Percentiles rank a stretch among this genome's conserved stretches.
phyloP scores from a whole-genome alignment of 768 basidiomycete species.

The Amanita polypyramis region DNA sequence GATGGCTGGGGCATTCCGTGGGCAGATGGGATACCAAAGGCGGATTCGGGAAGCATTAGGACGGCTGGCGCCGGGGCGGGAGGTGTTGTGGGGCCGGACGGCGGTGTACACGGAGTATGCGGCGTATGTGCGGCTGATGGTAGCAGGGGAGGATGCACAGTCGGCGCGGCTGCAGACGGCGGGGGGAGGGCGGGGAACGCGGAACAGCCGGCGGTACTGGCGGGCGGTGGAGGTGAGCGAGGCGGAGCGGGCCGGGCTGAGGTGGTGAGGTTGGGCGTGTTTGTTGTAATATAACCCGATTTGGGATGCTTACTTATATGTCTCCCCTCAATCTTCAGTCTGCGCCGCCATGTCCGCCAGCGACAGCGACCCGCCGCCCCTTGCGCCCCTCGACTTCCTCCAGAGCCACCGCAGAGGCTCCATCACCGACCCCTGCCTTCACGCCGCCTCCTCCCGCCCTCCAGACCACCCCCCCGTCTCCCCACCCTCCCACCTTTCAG shows the following conservation, averaged over 20 bases:
- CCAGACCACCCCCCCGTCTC: slow-evolving; percentile 21
- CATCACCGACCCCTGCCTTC: slow-evolving; percentile 74
- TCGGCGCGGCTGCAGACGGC: slow-evolving; percentile 20
- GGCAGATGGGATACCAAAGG: slow-evolving; percentile 35
- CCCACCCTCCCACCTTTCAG: slow-evolving; percentile 43
- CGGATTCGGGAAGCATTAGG: slow-evolving; percentile 37
- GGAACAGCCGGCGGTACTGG: slow-evolving; percentile 45
- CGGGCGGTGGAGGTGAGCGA: slow-evolving; percentile 31
- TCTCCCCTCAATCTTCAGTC: slow-evolving; percentile 8
- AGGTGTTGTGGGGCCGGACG: slow-evolving; percentile 31
- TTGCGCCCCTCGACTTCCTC: slow-evolving; percentile 69
- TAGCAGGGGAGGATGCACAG: slow-evolving; percentile 50
- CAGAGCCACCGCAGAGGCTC: slow-evolving; percentile 79
- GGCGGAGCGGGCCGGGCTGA: slow-evolving; percentile 24
- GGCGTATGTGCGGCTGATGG: slow-evolving; percentile 58
- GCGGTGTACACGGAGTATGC: slow-evolving; percentile 57
- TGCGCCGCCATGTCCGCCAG: slow-evolving; percentile 3
- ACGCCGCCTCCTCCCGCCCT: slow-evolving; percentile 36
- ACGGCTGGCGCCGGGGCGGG: slow-evolving; percentile 31
- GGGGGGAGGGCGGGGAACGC: slow-evolving; percentile 26
- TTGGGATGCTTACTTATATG: not conserved
- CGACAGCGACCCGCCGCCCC: slow-evolving; percentile 23
- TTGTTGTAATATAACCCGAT: slow-evolving; percentile 15
- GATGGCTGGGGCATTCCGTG: slow-evolving; percentile 22
- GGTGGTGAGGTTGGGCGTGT: slow-evolving; percentile 19